Conservation (phyloP, 2,329 filamentous ascomycete genomes). For the Ceratocystis destructans region DNA sequence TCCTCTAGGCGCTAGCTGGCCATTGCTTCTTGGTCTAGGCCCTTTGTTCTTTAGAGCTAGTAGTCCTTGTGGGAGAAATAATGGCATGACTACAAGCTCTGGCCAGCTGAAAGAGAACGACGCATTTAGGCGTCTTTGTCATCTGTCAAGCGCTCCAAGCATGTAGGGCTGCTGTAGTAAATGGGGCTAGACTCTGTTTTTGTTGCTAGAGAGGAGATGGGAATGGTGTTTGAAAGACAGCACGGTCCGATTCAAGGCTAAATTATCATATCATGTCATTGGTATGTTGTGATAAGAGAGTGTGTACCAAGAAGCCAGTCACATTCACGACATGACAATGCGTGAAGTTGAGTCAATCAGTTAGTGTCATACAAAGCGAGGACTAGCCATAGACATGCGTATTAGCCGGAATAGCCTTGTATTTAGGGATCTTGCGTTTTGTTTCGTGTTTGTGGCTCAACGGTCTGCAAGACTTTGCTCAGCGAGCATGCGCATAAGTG, state of each 20-base stretch:
- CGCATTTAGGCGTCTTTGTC: neutral
- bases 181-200: neutral
- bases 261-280: neutral
- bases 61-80: neutral
- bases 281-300: neutral
- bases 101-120: neutral
- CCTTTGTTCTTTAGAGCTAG: too few species aligned
- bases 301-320: neutral
- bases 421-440: neutral
- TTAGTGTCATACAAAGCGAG: neutral
- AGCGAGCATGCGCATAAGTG: neutral
- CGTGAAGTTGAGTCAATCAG: neutral
- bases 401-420: neutral
- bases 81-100: neutral
- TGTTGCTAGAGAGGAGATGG: neutral
- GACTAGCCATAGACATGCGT: neutral
- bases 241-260: neutral
- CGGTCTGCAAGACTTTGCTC: neutral
- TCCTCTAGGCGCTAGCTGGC: neutral
- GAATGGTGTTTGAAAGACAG: neutral
- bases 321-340: neutral
- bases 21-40: neutral
- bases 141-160: neutral
- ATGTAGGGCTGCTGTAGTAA: neutral
- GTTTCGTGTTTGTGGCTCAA: too few species aligned